phyloP scores from a whole-genome alignment of 805 yeast genomes.

The Lachancea lanzarotensis region DNA sequence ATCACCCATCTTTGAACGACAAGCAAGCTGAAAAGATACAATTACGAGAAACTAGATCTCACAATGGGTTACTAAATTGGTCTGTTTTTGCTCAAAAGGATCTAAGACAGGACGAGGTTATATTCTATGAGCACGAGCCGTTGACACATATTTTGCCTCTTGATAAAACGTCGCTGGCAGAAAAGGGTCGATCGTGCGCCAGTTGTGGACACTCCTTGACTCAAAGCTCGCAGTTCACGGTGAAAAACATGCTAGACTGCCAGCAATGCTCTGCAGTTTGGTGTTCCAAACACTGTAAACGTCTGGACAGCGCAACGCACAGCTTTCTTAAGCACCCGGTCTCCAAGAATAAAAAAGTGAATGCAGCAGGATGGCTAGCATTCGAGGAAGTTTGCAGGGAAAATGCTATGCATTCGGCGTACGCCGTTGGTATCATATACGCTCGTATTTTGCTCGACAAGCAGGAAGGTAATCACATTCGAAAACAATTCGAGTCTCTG shows the following conservation, averaged over 20 bases:
- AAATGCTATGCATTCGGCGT: conserved; percentile 63
- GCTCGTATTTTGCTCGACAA: conserved; percentile 34
- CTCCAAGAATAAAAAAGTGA: conserved; percentile 32
- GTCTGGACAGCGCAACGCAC: conserved; percentile 46
- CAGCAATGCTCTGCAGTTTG: conserved; percentile 57
- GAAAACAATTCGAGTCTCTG: conserved; percentile 50
- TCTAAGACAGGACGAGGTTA: conserved; percentile 43
- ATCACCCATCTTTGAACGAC: neutral
- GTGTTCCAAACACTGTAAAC: conserved; percentile 63
- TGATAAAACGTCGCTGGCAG: conserved; percentile 54
- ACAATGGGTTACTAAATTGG: conserved; percentile 11
- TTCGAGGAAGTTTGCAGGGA: conserved; percentile 57
- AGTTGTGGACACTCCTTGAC: conserved; percentile 56
- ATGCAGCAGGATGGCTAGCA: conserved; percentile 44
- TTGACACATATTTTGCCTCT: conserved; percentile 60
- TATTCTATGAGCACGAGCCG: conserved; percentile 58
- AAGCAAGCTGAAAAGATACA: conserved; percentile 1
- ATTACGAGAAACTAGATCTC: conserved; percentile 1
- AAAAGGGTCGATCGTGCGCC: conserved; percentile 61
- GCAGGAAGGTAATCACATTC: conserved; percentile 17
- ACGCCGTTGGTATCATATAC: conserved; percentile 52
- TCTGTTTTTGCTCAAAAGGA: conserved; percentile 43
- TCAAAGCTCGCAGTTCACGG: conserved; percentile 25
- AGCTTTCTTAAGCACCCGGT: conserved; percentile 49
- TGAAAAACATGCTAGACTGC: conserved; percentile 54